These are phyloP conservation scores for Chaetomidium leptoderma DNA, from an alignment of 495 filamentous ascomycete species.

Conservation along the genomic window DNA sequence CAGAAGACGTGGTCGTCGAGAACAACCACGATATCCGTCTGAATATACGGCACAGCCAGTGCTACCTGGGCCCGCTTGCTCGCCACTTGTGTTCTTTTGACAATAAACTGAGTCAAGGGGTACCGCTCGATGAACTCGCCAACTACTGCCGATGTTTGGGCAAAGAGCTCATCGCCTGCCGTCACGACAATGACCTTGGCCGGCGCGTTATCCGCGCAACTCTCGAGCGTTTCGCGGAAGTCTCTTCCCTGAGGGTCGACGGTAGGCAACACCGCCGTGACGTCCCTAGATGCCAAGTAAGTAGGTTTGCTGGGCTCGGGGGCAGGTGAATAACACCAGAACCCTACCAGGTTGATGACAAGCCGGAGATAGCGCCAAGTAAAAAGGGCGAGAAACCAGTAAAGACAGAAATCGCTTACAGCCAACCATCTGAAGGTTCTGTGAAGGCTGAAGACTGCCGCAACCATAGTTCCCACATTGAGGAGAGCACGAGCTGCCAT, in stretches of 20 bases:
- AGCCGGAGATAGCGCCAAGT: slow-evolving; percentile 46
- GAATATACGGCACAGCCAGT: slow-evolving; percentile 38
- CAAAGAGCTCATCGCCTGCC: slow-evolving; percentile 23
- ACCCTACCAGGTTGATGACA: slow-evolving; percentile 42
- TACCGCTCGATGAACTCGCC: slow-evolving; percentile 6
- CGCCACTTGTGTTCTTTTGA: slow-evolving; percentile 26
- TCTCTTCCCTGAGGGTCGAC: slow-evolving; percentile 35
- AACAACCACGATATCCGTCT: slow-evolving; percentile 46
- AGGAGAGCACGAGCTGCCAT: background rate
- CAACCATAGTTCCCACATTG: background rate
- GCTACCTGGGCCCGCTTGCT: slow-evolving; percentile 51
- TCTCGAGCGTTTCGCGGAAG: slow-evolving; percentile 34
- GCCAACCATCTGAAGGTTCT: background rate
- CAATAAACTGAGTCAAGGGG: slow-evolving; percentile 20
- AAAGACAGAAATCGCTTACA: slow-evolving; percentile 7
- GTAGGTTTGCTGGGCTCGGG: slow-evolving; percentile 31
- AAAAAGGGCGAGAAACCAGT: slow-evolving; percentile 25
- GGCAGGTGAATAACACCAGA: slow-evolving; percentile 42
- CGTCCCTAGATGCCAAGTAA: slow-evolving; percentile 40
- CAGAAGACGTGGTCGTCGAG: slow-evolving; percentile 56
- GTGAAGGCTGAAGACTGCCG: background rate
- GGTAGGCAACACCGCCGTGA: slow-evolving; percentile 55
- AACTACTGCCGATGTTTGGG: slow-evolving; percentile 14
- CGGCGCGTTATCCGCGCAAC: slow-evolving; percentile 32
- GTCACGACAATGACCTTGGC: slow-evolving; percentile 38